These are phyloP conservation scores for Sporothrix sp. DNA, from an alignment of 2,329 filamentous ascomycete genomes.

Conservation along the genomic window DNA sequence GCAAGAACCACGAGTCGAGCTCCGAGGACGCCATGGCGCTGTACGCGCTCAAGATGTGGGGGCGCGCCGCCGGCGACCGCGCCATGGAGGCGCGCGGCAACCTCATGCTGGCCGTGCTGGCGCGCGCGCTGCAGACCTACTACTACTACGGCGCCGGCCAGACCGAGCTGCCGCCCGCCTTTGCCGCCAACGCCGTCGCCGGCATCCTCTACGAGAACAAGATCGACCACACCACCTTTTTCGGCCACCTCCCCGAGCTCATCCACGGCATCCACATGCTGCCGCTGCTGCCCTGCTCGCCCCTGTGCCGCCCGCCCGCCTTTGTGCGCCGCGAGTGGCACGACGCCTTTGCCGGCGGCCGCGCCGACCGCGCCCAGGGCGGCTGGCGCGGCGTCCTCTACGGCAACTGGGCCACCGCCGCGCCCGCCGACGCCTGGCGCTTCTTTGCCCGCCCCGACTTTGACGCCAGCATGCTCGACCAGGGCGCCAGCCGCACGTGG, in stretches of 20 bases:
- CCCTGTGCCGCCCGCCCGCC: conserved; percentile 52
- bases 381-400: conserved; percentile 83
- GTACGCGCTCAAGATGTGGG: conserved; percentile 94
- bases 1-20: conserved; percentile 77
- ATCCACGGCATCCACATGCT: conserved; percentile 78
- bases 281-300: conserved; percentile 58
- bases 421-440: conserved; percentile 58
- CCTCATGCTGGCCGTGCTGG: conserved; percentile 71
- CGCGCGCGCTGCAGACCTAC: conserved; percentile 65
- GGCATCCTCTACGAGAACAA: conserved; percentile 88
- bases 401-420: conserved; percentile 69
- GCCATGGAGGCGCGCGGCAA: conserved; percentile 74
- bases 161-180: conserved; percentile 58
- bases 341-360: conserved; percentile 61
- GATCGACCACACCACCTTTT: conserved; percentile 85
- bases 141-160: conserved; percentile 71
- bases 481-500: conserved; percentile 76
- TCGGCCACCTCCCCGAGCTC: conserved; percentile 62
- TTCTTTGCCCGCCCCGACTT: conserved; percentile 65
- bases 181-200: conserved; percentile 66
- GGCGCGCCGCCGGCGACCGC: conserved; percentile 60
- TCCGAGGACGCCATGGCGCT: conserved; percentile 84
- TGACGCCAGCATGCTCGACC: conserved; percentile 62
- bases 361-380: conserved; percentile 54
- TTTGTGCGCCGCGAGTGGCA: conserved; percentile 83